Evolutionary conservation across 345 rosid species (phyloP).

Genomic region (Mangifera indica): DNA sequence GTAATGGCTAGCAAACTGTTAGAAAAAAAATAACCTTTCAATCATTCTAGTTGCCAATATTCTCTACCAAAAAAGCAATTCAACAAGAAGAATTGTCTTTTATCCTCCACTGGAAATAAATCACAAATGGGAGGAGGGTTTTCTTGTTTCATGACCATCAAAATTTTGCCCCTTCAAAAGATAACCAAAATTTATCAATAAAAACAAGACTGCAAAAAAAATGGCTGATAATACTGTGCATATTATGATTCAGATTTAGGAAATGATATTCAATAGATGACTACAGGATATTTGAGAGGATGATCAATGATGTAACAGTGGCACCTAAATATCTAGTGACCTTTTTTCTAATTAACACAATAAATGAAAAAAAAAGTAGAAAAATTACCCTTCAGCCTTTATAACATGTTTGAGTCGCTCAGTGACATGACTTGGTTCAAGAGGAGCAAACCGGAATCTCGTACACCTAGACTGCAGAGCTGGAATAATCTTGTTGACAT

Average conservation of each 20-base stretch:
- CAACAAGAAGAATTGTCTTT: not conserved
- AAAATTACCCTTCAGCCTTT: conserved; percentile 70
- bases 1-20: not conserved
- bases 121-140: not conserved
- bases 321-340: not conserved
- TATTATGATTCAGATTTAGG: not conserved
- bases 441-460: conserved; percentile 94
- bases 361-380: conserved; percentile 10
- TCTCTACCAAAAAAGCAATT: not conserved
- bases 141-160: not conserved
- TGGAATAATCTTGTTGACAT: conserved; percentile 95
- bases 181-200: not conserved
- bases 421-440: conserved; percentile 63
- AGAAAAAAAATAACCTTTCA: not conserved
- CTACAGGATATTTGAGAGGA: not conserved
- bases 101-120: not conserved
- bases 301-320: not conserved
- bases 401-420: conserved; percentile 84
- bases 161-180: not conserved
- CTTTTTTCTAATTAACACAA: not conserved
- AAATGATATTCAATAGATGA: not conserved
- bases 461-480: conserved; percentile 98
- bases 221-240: not conserved
- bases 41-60: not conserved
- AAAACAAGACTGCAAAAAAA: not conserved